Evolutionary conservation across 768 basidiomycete genomes (phyloP).

Genomic region (Xerocomus spinulosus): DNA sequence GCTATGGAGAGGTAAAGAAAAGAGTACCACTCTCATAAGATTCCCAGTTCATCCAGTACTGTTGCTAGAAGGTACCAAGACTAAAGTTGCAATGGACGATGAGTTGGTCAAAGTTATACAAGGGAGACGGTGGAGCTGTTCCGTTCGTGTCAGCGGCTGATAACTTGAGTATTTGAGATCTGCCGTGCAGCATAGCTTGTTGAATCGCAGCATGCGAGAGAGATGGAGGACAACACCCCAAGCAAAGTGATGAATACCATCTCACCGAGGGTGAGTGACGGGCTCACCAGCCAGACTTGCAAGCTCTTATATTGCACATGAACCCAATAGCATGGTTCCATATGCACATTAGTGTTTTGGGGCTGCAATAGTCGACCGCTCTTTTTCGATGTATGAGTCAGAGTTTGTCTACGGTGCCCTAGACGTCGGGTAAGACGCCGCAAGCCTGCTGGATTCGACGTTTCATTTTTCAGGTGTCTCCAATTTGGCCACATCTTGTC

Average conservation of each 20-base stretch:
- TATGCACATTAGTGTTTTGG: too few relatives aligned
- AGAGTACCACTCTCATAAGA: slow-evolving; percentile 50
- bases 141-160: slow-evolving; percentile 24
- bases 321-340: too few relatives aligned
- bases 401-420: too few relatives aligned
- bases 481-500: too few relatives aligned
- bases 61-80: slow-evolving; percentile 71
- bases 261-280: not conserved
- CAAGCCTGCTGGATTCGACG: too few relatives aligned
- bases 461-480: too few relatives aligned
- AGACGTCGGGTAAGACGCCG: too few relatives aligned
- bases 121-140: slow-evolving; percentile 21
- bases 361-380: too few relatives aligned
- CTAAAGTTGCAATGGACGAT: slow-evolving; percentile 50
- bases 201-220: slow-evolving; percentile 19
- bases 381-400: too few relatives aligned
- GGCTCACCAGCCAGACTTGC: not conserved
- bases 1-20: too few relatives aligned
- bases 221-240: slow-evolving; percentile 5
- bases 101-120: slow-evolving; percentile 30
- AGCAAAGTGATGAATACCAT: slow-evolving; percentile 13
- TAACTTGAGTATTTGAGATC: slow-evolving; percentile 12
- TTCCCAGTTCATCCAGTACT: slow-evolving; percentile 68
- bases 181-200: slow-evolving; percentile 19
- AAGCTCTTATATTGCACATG: not conserved